Base-by-base conservation (phyloP, 805 yeast species). In the Ogataea thermomethanolica region DNA sequence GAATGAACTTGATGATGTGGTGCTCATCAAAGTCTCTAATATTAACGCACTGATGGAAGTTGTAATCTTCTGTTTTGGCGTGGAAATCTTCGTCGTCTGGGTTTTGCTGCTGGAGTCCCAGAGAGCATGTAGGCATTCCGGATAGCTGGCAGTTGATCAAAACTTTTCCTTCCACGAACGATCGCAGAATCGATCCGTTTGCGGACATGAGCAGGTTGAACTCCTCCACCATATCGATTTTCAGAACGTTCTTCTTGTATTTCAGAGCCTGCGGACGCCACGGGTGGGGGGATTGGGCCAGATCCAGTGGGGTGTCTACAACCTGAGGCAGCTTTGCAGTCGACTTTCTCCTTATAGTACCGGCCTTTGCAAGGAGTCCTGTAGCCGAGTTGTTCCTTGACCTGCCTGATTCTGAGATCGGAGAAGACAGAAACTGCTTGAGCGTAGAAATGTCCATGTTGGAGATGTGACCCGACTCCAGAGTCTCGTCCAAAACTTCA, bases 31-130 rank as follows among this genome's bases (percentile, higher is more conserved):
- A 86, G 50, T 76, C 74, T 43, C 76, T 76, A 41, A 87, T 67
- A 45, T 81, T 78, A 20, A 88, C 96, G 61, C 95, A 85, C 53
- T 86, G 91, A 61, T 88, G 96, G 62, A 88, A 84, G 48, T 83
- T 86, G 51, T 85, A 80, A 58, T 88, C 95, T 50, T 83, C 86
- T 8, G 89, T 31, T 30, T 39, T 41, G 41, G 41, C 36, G 7
- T 25, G 30, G 8, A 39, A 36, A 22, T 13, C 30, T 8, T 39
- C 41, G 5, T 34, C 45, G 11, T 29, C 35, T 12, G 37, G 40
- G 26, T 40, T 44, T n/a, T 52, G 50, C 17, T 36, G 38, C 46
- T 80, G 78, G 34, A 91, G 69, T 0, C 91, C 95, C 58, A 90
- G 81, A 34, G 79, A 76, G 59, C 96, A 90, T 17, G 73, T 73